Conservation (phyloP, 148 eudicot genomes). For the Camellia granthamiana region DNA sequence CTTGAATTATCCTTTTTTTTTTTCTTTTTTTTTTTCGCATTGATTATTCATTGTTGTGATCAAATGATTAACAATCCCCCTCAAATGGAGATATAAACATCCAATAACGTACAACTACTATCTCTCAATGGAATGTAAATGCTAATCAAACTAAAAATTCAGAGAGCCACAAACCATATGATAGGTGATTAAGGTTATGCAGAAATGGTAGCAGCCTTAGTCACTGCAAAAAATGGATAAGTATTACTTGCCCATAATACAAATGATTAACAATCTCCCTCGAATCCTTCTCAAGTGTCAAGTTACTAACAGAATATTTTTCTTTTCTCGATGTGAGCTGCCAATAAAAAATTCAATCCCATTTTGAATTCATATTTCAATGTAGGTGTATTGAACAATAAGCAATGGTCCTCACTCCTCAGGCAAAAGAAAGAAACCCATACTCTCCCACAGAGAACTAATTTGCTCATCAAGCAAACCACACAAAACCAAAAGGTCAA, state of each 20-base stretch:
- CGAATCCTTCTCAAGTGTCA: not conserved
- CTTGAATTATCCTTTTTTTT: too few relatives aligned
- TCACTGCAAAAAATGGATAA: not conserved
- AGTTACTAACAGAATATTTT: not conserved
- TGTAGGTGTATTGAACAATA: not conserved
- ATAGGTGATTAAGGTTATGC: too few relatives aligned
- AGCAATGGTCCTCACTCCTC: too few relatives aligned
- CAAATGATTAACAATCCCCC: too few relatives aligned
- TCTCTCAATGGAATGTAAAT: not conserved
- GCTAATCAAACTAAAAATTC: not conserved
- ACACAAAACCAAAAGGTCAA: not conserved
- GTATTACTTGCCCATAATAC: not conserved
- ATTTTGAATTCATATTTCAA: not conserved
- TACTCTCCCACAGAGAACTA: not conserved
- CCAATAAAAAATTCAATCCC: constrained; percentile 1
- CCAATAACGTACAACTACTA: not conserved
- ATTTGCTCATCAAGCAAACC: not conserved
- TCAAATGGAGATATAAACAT: not conserved
- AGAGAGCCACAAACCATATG: too few relatives aligned
- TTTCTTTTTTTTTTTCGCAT: too few relatives aligned
- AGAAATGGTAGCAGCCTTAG: not conserved
- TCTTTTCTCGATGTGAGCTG: not conserved
- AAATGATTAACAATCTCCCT: not conserved
- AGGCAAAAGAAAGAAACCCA: not conserved
- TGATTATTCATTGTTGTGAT: too few relatives aligned